Evolutionary conservation across 345 rosid genomes (phyloP).

Genomic region (Gossypium turneri): DNA sequence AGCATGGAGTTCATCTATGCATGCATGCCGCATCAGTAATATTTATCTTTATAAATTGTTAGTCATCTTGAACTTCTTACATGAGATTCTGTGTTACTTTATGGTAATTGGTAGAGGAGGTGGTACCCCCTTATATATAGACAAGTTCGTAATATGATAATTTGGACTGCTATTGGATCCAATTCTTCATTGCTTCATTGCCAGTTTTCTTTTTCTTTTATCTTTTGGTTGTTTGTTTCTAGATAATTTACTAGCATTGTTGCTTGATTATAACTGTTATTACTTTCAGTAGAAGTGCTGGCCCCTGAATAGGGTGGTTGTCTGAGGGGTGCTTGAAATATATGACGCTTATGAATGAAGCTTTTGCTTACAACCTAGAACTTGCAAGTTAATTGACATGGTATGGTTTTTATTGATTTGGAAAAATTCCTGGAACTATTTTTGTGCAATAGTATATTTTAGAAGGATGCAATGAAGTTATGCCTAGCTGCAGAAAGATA

Average conservation of each 20-base stretch:
- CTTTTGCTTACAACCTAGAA: background rate
- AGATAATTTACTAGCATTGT: background rate
- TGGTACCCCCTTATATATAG: constrained; percentile 13
- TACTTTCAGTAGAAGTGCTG: background rate
- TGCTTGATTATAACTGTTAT: constrained; percentile 4
- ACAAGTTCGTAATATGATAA: background rate
- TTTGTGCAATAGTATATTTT: background rate
- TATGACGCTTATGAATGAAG: background rate
- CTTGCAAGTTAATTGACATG: background rate
- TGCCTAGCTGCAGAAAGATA: background rate
- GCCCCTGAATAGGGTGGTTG: background rate
- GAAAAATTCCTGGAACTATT: background rate
- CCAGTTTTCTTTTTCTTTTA: background rate
- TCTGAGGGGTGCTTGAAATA: background rate
- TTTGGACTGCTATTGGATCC: constrained; percentile 11
- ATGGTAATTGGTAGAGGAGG: constrained; percentile 19
- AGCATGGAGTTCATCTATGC: constrained; percentile 30
- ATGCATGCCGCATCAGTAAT: constrained; percentile 31
- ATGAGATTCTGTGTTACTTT: constrained; percentile 26
- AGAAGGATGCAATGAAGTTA: background rate
- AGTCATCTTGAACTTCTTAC: constrained; percentile 30
- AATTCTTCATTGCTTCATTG: background rate
- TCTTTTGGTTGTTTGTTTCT: background rate
- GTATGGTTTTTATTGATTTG: background rate
- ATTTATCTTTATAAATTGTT: constrained; percentile 35